These are phyloP conservation scores for Cucumis cinereus DNA, from an alignment of 306 rosid species.

Conservation along the genomic window DNA sequence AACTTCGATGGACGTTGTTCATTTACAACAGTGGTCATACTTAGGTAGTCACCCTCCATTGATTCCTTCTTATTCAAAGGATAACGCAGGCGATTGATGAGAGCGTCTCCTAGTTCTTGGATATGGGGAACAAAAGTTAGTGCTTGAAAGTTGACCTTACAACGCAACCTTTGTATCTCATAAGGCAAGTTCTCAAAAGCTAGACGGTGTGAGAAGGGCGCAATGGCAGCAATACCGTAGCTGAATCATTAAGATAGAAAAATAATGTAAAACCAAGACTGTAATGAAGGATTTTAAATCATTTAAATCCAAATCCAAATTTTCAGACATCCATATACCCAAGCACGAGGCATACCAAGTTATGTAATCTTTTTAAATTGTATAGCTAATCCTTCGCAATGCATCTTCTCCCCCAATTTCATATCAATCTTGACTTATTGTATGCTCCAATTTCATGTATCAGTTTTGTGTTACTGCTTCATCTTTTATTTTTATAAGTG, in stretches of 20 bases:
- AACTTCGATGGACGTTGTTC: conserved; percentile 43
- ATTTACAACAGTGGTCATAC: conserved; percentile 30
- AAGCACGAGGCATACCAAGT: neutral
- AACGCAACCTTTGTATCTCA: conserved; percentile 84
- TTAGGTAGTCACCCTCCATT: conserved; percentile 28
- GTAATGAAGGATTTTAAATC: neutral
- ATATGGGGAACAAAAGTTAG: conserved; percentile 79
- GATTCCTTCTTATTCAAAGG: conserved; percentile 30
- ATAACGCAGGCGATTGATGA: conserved; percentile 59
- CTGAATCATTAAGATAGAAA: conserved; percentile 31
- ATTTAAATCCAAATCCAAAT: neutral
- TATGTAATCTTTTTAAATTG: neutral
- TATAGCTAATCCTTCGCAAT: neutral
- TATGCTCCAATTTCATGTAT: neutral
- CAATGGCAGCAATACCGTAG: conserved; percentile 78
- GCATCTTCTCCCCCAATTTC: neutral
- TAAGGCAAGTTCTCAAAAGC: conserved; percentile 76
- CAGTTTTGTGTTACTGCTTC: neutral
- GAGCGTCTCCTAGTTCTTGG: conserved; percentile 73
- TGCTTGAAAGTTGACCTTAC: conserved; percentile 92
- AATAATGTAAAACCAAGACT: conserved; percentile 8
- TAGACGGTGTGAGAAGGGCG: conserved; percentile 95
- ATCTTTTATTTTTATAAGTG: neutral
- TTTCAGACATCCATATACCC: neutral
- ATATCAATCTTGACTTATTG: neutral